These are phyloP conservation scores for Colletotrichum graminicola DNA, from an alignment of 2,329 filamentous ascomycete species.

Conservation along the genomic window DNA sequence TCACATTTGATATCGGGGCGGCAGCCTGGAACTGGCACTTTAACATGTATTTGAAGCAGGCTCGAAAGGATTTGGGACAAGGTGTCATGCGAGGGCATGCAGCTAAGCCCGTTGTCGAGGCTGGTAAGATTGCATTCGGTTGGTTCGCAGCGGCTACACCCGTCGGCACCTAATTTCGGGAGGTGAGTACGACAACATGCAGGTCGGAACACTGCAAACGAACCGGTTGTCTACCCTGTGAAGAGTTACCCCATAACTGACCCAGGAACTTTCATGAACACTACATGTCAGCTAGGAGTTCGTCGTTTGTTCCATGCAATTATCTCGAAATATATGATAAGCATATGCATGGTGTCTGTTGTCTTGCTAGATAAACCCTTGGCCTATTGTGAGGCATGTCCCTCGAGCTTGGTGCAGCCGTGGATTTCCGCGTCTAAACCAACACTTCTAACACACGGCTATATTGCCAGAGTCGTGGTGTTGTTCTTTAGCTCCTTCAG, in stretches of 20 bases:
- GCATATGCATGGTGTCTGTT: background rate
- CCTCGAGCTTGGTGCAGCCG: background rate
- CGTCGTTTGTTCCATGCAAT: too few species aligned
- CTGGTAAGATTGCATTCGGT: constrained; percentile 2
- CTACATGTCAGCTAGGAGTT: background rate
- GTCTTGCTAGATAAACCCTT: background rate
- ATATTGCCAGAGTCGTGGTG: background rate
- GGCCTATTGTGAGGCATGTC: background rate
- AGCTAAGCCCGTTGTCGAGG: background rate
- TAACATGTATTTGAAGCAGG: background rate
- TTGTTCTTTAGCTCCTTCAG: background rate
- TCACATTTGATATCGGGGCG: background rate
- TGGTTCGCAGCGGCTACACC: constrained; percentile 11
- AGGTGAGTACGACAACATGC: background rate
- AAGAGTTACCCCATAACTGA: background rate
- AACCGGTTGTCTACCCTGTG: background rate
- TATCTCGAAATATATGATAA: background rate
- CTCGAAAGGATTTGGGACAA: background rate
- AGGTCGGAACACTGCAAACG: background rate
- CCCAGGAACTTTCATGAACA: background rate
- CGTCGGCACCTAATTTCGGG: constrained; percentile 1
- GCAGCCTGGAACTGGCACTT: background rate
- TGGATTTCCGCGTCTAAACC: background rate
- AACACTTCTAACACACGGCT: background rate
- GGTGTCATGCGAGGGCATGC: background rate